Evolutionary conservation across 1,139 yeast genomes (phyloP).

Genomic region (Yamadazyma conglobata): DNA sequence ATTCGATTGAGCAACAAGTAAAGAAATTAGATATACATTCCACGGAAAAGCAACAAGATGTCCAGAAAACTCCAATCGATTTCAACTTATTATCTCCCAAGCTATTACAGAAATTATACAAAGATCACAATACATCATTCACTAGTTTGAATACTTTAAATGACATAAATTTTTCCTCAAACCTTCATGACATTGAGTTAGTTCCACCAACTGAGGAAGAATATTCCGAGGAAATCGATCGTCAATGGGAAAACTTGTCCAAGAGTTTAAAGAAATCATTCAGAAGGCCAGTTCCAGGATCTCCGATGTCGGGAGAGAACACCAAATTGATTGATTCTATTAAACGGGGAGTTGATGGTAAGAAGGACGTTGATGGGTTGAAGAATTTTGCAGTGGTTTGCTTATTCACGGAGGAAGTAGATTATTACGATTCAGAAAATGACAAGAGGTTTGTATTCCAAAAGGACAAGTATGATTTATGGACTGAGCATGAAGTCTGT

Average conservation of each 20-base stretch:
- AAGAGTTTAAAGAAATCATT: conserved; percentile 59
- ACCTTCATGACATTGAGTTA: conserved; percentile 17
- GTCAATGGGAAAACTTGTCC: conserved; percentile 64
- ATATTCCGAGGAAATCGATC: conserved; percentile 58
- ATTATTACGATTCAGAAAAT: conserved; percentile 57
- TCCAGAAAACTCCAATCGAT: conserved; percentile 9
- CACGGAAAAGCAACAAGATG: neutral
- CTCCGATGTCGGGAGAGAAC: conserved; percentile 53
- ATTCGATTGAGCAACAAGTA: conserved; percentile 1
- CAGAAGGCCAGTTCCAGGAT: conserved; percentile 70
- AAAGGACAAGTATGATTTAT: conserved; percentile 55
- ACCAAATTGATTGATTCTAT: conserved; percentile 63
- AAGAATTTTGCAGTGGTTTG: conserved; percentile 70
- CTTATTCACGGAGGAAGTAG: conserved; percentile 71
- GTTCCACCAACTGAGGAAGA: conserved; percentile 57
- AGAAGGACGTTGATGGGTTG: conserved; percentile 62
- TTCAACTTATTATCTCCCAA: conserved; percentile 27
- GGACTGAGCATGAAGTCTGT: conserved; percentile 78
- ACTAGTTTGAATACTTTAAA: conserved; percentile 17
- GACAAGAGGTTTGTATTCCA: conserved; percentile 56
- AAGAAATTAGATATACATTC: conserved; percentile 1
- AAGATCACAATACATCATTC: conserved; percentile 23
- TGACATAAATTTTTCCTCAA: conserved; percentile 17
- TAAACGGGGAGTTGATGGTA: conserved; percentile 80
- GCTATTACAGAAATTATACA: conserved; percentile 12